Conservation (phyloP, 257 asterid genomes). For the Salvia rosmarinus region DNA sequence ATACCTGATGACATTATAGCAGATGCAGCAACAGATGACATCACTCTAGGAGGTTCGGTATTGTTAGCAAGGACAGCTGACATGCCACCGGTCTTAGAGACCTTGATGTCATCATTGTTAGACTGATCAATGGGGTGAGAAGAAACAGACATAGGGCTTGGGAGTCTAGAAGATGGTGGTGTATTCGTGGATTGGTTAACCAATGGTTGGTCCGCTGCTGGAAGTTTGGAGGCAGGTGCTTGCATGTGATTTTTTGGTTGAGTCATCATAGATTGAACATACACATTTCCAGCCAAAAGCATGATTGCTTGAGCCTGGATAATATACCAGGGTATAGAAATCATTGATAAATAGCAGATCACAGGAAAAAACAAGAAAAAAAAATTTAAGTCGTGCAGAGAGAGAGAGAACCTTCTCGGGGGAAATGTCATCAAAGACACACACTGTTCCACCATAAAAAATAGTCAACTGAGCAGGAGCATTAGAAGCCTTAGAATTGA, state of each 20-base stretch:
- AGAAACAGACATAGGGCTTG: conserved; percentile 69
- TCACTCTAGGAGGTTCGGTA: conserved; percentile 50
- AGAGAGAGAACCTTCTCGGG: conserved; percentile 71
- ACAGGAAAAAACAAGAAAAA: not conserved
- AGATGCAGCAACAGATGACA: conserved; percentile 48
- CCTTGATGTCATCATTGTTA: conserved; percentile 44
- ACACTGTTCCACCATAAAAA: conserved; percentile 72
- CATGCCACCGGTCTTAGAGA: conserved; percentile 40
- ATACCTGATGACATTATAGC: conserved; percentile 57
- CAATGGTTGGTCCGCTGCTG: conserved; percentile 45
- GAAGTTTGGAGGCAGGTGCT: conserved; percentile 50
- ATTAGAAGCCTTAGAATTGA: conserved; percentile 43
- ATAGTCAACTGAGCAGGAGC: conserved; percentile 70
- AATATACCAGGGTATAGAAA: not conserved
- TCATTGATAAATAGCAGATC: not conserved
- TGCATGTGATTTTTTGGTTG: conserved; percentile 48
- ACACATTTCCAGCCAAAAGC: conserved; percentile 66
- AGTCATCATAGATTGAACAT: conserved; percentile 38
- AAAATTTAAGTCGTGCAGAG: not conserved
- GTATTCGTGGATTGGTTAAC: conserved; percentile 43
- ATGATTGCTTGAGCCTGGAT: conserved; percentile 85
- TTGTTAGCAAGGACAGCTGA: conserved; percentile 39
- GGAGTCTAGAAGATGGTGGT: conserved; percentile 48
- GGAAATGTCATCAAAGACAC: conserved; percentile 69
- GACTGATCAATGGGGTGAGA: conserved; percentile 59